Evolutionary conservation across 805 yeast genomes (phyloP), one percentile per base, ranked within the genome.

Genomic region (Metschnikowia reukaufii): DNA sequence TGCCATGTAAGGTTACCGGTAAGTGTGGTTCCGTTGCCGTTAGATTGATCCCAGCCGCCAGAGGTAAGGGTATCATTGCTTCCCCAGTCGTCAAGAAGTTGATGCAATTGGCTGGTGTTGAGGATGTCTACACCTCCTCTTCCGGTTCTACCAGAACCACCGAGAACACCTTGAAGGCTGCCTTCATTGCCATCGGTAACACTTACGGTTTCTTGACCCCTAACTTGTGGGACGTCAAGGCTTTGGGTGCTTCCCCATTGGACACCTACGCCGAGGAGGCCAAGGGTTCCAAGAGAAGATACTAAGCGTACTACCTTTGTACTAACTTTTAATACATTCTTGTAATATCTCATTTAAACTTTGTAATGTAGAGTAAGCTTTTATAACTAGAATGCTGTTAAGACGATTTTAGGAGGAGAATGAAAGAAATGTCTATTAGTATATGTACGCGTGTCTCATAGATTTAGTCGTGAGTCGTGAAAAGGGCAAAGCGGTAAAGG

Each of bases 51-150:
- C 99, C 99, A 78, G 99, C 99, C 64, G 98, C 99, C 85, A 94
- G 99, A 85, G 99, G 99, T 92, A 90, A 96, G 76, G 98, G 97
- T 87, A 88, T 94, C 73, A 97, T 94, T 67, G 99, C 99, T 72
- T 94, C 99, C 66, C 98, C 99, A 76, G 97, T 96, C 64, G 98
- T 94, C 76, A 92, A 91, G 88, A 90, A 90, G 81, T 85, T 94
- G 78, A 82, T 94, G 81, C 96, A 92, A 82, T 88, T 94, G 75
- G 99, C 97, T 72, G 99, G 99, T 88, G 85, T 94, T 76, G 96
- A 92, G 82, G 99, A 94, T 80, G 96, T 94, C 70, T 94, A 91
- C 90, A 94, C 99, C 66, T 83, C 96, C 68, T 92, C 99, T 67
- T 83, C 94, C 62, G 99, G 99, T 80, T 88, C 96, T 67, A 94